Base-by-base conservation (phyloP, 768 basidiomycete genomes). In the Mycena vulgaris region DNA sequence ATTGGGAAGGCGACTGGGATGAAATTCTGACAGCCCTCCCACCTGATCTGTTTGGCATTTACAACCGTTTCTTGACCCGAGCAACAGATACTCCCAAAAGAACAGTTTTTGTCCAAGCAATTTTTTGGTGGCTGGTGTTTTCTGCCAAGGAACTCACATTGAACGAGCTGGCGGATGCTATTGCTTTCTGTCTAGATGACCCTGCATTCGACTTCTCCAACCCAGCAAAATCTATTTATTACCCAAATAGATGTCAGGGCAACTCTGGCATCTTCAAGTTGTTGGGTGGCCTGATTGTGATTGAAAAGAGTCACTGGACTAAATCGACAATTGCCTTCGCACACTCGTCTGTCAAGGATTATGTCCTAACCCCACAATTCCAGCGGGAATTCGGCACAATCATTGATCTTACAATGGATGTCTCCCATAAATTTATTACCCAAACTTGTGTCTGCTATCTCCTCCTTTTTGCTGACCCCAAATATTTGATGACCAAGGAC, bases 131-230 rank as follows among this genome's bases (percentile, higher is more conserved):
- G 52, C 52, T 57, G 16, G 55, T 57, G 55, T 57, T 57, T 39
- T 57, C 55, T 13, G 55, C 35, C 33, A 57, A 35, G 21, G 6
- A 16, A 27, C 1, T 55, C 16, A 5, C 52, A 33, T 23, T 30
- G 33, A 30, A 55, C 28, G 52, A 55, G 52, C 30, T 55, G 10
- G 52, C 52, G 23, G 55, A 56, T 56, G 55, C 55, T 56, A 56
- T 37, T 56, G 55, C 55, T 28, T 58, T 58, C 57, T 39, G 37
- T n/a, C 27, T 58, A 28, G 57, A 39, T 14, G 7, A 40, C 37
- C 57, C 57, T 13, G 28, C 1, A 19, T 40, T 58, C 19, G 57
- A 58, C 57, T 58, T 58, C n/a, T 58, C 27, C n/a, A 19, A 57
- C 55, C 35, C 37, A 27, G 55, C 5, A 3, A 25, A 35, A 57